Percentiles rank a stretch among this genome's conserved stretches.
Evolutionary conservation across 1,284 basidiomycete genomes (phyloP).

Genomic region (Cryptococcus sp.): DNA sequence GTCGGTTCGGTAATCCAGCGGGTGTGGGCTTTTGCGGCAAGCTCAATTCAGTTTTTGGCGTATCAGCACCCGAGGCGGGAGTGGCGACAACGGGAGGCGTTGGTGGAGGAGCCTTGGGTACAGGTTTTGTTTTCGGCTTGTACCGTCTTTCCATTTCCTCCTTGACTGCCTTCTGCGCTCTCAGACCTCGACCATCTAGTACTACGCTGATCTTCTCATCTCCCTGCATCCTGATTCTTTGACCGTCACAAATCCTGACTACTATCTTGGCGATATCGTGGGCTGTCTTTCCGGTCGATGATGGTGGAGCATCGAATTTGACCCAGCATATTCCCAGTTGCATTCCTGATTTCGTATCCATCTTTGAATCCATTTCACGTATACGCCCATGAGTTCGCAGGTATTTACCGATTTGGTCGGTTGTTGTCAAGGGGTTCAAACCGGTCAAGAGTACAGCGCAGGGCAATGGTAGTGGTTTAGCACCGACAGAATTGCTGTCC

Average conservation of each 20-base stretch:
- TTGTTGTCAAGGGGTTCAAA: slow-evolving; percentile 68
- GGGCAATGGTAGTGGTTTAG: slow-evolving; percentile 64
- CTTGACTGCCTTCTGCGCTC: slow-evolving; percentile 46
- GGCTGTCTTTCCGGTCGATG: slow-evolving; percentile 23
- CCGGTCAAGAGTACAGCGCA: slow-evolving; percentile 66
- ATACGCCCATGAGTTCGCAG: slow-evolving; percentile 67
- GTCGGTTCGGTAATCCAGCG: slow-evolving; percentile 9
- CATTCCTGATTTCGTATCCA: slow-evolving; percentile 73
- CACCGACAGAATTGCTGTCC: slow-evolving; percentile 68
- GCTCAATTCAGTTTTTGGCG: background rate
- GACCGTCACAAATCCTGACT: slow-evolving; percentile 44
- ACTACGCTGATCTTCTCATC: slow-evolving; percentile 43
- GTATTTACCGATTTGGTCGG: slow-evolving; percentile 62
- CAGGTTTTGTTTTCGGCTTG: slow-evolving; percentile 46
- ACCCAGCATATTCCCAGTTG: slow-evolving; percentile 79
- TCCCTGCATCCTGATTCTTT: slow-evolving; percentile 40
- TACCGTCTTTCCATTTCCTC: slow-evolving; percentile 57
- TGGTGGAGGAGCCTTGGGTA: slow-evolving; percentile 9
- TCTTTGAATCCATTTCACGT: slow-evolving; percentile 69
- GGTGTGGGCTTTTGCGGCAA: background rate
- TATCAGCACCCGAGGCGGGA: slow-evolving; percentile 7
- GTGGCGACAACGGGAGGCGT: slow-evolving; percentile 9
- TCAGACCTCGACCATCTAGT: slow-evolving; percentile 49
- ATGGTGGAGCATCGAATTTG: slow-evolving; percentile 53
- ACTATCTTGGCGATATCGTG: slow-evolving; percentile 46